Percentiles rank a stretch among this genome's conserved stretches.
Evolutionary conservation across 495 filamentous ascomycete genomes (phyloP).

Genomic region (Neurospora sp.): DNA sequence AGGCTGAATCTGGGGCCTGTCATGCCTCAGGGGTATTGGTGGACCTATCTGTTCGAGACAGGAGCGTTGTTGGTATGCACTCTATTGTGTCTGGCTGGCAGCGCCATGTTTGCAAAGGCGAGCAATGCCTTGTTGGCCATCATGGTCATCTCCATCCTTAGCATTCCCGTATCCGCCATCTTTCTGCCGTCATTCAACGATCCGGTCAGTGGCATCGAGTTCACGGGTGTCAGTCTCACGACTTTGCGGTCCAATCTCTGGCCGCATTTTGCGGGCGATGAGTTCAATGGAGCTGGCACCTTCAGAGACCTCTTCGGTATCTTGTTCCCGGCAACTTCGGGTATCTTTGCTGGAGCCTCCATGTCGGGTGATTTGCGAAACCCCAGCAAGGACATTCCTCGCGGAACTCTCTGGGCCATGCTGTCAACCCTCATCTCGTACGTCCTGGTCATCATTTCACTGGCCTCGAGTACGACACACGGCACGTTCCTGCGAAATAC

Average conservation of each 20-base stretch:
- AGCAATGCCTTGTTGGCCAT: conserved; percentile 72
- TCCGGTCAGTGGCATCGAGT: conserved; percentile 52
- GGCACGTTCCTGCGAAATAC: conserved; percentile 63
- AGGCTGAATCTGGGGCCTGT: conserved; percentile 66
- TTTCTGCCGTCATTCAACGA: conserved; percentile 56
- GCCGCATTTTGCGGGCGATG: conserved; percentile 35
- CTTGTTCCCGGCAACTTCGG: conserved; percentile 70
- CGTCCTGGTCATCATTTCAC: conserved; percentile 63
- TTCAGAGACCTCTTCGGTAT: conserved; percentile 83
- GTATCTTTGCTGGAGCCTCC: conserved; percentile 65
- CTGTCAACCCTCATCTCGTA: conserved; percentile 68
- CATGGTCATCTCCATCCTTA: conserved; percentile 64
- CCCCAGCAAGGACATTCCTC: conserved; percentile 76
- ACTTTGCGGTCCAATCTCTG: conserved; percentile 65
- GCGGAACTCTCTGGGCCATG: conserved; percentile 69
- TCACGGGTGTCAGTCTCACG: conserved; percentile 60
- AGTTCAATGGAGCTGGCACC: conserved; percentile 53
- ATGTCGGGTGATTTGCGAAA: conserved; percentile 84
- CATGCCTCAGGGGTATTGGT: conserved; percentile 64
- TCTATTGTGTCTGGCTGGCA: conserved; percentile 67
- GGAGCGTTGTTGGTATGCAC: conserved; percentile 65
- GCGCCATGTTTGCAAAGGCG: conserved; percentile 67
- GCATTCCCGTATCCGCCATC: conserved; percentile 69
- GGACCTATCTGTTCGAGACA: conserved; percentile 70
- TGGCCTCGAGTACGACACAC: conserved; percentile 70